Percentiles rank a stretch among this genome's conserved stretches.
Evolutionary conservation across 352 stramenopile species (phyloP).

Genomic region (Globisporangium splendens): DNA sequence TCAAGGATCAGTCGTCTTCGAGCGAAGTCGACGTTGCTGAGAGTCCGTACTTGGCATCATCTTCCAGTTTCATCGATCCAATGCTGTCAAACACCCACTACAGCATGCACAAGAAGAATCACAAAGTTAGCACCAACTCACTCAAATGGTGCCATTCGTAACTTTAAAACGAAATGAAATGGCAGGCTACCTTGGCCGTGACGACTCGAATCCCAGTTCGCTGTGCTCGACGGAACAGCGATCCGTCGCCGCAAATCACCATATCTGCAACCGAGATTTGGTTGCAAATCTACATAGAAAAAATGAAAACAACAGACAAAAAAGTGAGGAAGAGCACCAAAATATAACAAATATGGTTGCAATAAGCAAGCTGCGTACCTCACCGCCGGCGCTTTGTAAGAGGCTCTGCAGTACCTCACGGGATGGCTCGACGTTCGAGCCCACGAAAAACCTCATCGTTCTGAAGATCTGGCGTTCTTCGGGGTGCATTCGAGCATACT

Average conservation of each 20-base stretch:
- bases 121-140: neutral
- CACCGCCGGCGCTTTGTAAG: constrained; percentile 68
- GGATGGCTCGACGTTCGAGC: constrained; percentile 66
- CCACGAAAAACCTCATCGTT: constrained; percentile 65
- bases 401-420: constrained; percentile 69
- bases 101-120: neutral
- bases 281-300: constrained; percentile 50
- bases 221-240: constrained; percentile 52
- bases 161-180: neutral
- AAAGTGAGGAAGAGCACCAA: constrained; percentile 5
- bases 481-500: constrained; percentile 35
- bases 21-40: neutral
- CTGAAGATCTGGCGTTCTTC: constrained; percentile 60
- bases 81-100: constrained; percentile 83
- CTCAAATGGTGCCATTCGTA: neutral
- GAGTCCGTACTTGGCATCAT: constrained; percentile 30
- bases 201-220: constrained; percentile 57
- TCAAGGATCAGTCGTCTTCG: constrained; percentile 9
- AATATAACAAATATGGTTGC: neutral
- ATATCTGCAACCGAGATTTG: constrained; percentile 65
- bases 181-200: constrained; percentile 49
- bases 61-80: constrained; percentile 51
- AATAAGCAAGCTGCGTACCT: constrained; percentile 27
- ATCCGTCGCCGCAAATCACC: constrained; percentile 64
- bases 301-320: too few species aligned